Evolutionary conservation across 2,329 filamentous ascomycete genomes (phyloP).

Genomic region (Drechslera avenae): DNA sequence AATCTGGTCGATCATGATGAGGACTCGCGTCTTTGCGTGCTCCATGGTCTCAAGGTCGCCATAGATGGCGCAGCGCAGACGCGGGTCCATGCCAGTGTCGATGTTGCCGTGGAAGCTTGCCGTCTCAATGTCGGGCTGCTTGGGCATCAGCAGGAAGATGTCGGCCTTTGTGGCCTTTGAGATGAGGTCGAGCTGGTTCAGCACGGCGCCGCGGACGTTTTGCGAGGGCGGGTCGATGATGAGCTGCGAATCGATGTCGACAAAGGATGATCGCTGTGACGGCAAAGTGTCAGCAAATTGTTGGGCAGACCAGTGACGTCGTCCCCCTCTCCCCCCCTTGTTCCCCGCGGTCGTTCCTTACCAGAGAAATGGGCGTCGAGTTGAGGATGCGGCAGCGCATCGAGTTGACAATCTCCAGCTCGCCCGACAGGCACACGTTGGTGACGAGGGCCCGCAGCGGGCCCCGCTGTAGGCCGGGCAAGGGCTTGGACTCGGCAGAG

Average conservation of each 20-base stretch:
- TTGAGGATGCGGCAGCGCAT: conserved; percentile 89
- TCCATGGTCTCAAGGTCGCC: conserved; percentile 94
- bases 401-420: conserved; percentile 85
- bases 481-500: conserved; percentile 74
- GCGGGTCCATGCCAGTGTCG: conserved; percentile 81
- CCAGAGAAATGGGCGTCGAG: conserved; percentile 88
- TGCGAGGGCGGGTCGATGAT: conserved; percentile 76
- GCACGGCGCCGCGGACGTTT: conserved; percentile 74
- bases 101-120: conserved; percentile 75
- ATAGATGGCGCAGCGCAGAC: conserved; percentile 91
- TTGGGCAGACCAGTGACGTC: not conserved
- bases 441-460: conserved; percentile 63
- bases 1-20: conserved; percentile 97
- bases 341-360: conserved; percentile 56
- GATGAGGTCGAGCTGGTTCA: conserved; percentile 84
- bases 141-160: conserved; percentile 92
- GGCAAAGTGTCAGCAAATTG: conserved; percentile 33
- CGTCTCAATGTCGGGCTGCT: conserved; percentile 77
- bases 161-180: conserved; percentile 90
- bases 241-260: conserved; percentile 90
- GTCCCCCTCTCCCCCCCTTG: not conserved
- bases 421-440: conserved; percentile 88
- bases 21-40: conserved; percentile 91
- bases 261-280: conserved; percentile 81
- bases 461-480: conserved; percentile 58